Percentiles rank a stretch among this genome's conserved stretches.
phyloP scores from a whole-genome alignment of 2,329 filamentous ascomycete species.

The Diaporthe destruens region DNA sequence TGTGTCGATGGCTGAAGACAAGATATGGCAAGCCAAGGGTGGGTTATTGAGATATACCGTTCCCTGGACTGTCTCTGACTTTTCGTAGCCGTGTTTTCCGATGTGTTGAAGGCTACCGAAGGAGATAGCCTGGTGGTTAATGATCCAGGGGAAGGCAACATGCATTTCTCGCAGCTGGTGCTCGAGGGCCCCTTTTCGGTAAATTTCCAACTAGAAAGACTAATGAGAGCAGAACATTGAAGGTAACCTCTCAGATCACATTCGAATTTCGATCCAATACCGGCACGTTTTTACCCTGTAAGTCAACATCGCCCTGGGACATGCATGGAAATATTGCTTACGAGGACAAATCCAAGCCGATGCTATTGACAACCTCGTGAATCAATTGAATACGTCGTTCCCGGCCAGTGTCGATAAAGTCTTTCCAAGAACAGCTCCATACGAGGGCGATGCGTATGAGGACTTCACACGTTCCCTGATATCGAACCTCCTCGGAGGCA shows the following conservation, averaged over 20 bases:
- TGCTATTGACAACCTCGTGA: constrained; percentile 9
- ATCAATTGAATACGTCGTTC: constrained; percentile 9
- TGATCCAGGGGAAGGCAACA: constrained; percentile 67
- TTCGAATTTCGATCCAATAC: constrained; percentile 19
- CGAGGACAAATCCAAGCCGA: constrained; percentile 17
- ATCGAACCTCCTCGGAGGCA: constrained; percentile 88
- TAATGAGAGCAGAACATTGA: constrained; percentile 12
- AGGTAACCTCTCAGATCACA: constrained; percentile 8
- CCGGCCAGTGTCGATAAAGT: constrained; percentile 64
- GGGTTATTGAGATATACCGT: constrained; percentile 37
- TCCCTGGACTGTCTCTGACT: constrained; percentile 14
- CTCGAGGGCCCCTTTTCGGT: constrained; percentile 70
- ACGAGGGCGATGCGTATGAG: constrained; percentile 75
- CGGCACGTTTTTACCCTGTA: constrained; percentile 15
- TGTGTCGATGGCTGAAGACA: constrained; percentile 68
- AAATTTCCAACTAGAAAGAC: constrained; percentile 9
- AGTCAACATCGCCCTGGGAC: constrained; percentile 10
- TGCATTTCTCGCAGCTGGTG: constrained; percentile 75
- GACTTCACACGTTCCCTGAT: constrained; percentile 86
- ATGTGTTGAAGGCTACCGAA: constrained; percentile 68
- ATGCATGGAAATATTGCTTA: constrained; percentile 17
- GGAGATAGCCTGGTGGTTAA: constrained; percentile 50
- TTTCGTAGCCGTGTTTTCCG: constrained; percentile 67
- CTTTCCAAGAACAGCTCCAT: constrained; percentile 79
- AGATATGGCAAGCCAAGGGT: constrained; percentile 76